These are phyloP conservation scores for Rhinocladiella similis DNA, from an alignment of 2,329 filamentous ascomycete genomes.

Conservation along the genomic window DNA sequence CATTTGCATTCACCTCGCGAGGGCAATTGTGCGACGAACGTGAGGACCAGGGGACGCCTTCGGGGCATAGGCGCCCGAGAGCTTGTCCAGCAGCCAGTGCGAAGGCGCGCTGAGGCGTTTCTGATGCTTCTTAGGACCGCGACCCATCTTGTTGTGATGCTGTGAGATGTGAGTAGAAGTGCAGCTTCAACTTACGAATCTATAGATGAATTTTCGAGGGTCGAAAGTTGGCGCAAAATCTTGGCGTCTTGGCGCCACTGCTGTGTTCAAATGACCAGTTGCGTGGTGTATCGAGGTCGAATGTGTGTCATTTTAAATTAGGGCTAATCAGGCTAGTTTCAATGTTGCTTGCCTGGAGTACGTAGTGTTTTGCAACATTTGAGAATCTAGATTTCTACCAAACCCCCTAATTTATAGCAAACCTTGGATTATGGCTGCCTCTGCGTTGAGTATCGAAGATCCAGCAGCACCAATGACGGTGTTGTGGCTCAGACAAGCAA, in stretches of 20 bases:
- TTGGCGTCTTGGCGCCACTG: background rate
- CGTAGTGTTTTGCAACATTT: background rate
- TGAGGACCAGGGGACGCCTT: conserved; percentile 74
- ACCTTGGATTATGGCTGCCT: conserved; percentile 87
- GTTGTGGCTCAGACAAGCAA: conserved; percentile 88
- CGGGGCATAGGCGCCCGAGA: conserved; percentile 81
- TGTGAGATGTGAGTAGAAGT: conserved; percentile 2
- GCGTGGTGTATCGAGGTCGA: background rate
- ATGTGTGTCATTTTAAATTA: conserved; percentile 1
- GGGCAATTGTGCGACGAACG: conserved; percentile 13
- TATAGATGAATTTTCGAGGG: background rate
- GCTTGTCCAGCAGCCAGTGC: conserved; percentile 99
- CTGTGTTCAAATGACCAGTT: background rate
- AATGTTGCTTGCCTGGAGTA: background rate
- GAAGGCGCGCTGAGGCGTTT: conserved; percentile 99
- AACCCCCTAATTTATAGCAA: conserved; percentile 57
- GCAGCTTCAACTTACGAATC: background rate
- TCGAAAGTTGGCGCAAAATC: background rate
- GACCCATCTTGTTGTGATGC: conserved; percentile 49
- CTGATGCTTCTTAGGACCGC: conserved; percentile 91
- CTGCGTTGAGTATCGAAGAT: conserved; percentile 90
- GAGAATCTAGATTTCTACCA: background rate
- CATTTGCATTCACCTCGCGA: background rate
- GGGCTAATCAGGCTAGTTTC: background rate
- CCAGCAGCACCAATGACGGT: conserved; percentile 95